Evolutionary conservation across 169 alveolate genomes (phyloP), one percentile per base, ranked within the genome.

Genomic region (Sarcocystis neurona): DNA sequence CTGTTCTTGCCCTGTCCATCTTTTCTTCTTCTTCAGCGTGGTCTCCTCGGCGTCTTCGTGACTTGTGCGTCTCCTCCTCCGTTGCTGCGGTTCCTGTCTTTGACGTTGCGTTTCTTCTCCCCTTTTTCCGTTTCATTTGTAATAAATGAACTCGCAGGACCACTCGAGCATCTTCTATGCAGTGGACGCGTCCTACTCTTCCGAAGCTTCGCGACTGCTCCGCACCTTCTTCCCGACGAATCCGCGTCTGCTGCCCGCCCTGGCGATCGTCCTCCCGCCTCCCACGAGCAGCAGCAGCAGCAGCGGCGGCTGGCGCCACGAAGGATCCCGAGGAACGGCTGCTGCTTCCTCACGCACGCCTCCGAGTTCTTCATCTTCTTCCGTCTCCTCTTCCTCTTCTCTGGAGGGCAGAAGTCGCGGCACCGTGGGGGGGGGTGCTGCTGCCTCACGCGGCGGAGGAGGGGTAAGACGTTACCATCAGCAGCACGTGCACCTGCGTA

Each of bases 111-210:
- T 63, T 53, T 53, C 66, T 53, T 53, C 23, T 53, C 23, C 12
- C 4, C 79, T 30, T 70, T 30, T 15, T 27, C n/a, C n/a, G n/a
- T n/a, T n/a, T n/a, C n/a, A n/a, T n/a, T n/a, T n/a, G n/a, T n/a
- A n/a, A n/a, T n/a, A n/a, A n/a, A n/a, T n/a, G n/a, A n/a, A n/a
- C n/a, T n/a, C n/a, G n/a, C 53, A 72, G 82, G 82, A 72, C 53
- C 20, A 72, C 58, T 39, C 56, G 56, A 39, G 82, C 82, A 18
- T 72, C 30, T 72, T 72, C 34, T 72, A 72, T 39, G 82, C 82
- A 30, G 46, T 39, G 23, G 82, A 72, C 32, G 82, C 82, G 1
- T 63, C 75, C 46, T 63, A 37, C 6, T 15, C 75, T 4, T 63
- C 75, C 43, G 75, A 63, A n/a, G 75, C 37, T 41, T 37, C 75